Evolutionary conservation across 805 yeast genomes (phyloP).

Genomic region (Kodamaea nitidulidarum): DNA sequence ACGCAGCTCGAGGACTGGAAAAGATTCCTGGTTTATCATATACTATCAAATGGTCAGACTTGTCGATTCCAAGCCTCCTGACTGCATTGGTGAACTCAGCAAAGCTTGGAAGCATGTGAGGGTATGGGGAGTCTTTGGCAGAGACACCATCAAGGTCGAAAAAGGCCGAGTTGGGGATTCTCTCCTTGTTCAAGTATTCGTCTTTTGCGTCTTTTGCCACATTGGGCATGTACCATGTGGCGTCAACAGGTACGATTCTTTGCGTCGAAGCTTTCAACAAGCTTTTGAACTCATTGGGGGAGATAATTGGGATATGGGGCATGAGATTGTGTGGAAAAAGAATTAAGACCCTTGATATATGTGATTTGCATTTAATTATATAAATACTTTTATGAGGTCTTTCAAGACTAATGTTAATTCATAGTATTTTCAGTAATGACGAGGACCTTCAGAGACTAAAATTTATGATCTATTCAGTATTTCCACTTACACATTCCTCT

Average conservation of each 20-base stretch:
- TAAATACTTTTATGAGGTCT: too few species aligned
- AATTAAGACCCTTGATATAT: too few species aligned
- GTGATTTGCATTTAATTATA: too few species aligned
- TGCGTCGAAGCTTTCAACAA: slow-evolving; percentile 7
- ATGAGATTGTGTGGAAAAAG: not conserved
- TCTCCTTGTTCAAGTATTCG: slow-evolving; percentile 50
- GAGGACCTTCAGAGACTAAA: too few species aligned
- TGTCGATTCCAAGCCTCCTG: slow-evolving; percentile 51
- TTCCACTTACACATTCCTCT: too few species aligned
- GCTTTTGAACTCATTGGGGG: slow-evolving; percentile 13
- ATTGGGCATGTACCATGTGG: slow-evolving; percentile 92
- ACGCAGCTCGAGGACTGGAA: slow-evolving; percentile 86
- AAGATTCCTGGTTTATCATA: slow-evolving; percentile 85
- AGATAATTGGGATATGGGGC: slow-evolving; percentile 10
- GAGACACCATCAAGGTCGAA: slow-evolving; percentile 75
- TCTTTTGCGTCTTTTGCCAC: slow-evolving; percentile 53
- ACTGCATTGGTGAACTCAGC: slow-evolving; percentile 52
- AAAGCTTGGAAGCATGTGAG: slow-evolving; percentile 84
- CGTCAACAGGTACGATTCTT: slow-evolving; percentile 62
- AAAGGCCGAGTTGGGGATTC: slow-evolving; percentile 65
- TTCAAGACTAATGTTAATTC: too few species aligned
- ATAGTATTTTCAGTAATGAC: too few species aligned
- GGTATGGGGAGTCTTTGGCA: slow-evolving; percentile 59
- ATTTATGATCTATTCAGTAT: too few species aligned
- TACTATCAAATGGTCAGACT: slow-evolving; percentile 61